Base-by-base conservation (phyloP, 2,329 filamentous ascomycete species). In the Penicillium concentricum region DNA sequence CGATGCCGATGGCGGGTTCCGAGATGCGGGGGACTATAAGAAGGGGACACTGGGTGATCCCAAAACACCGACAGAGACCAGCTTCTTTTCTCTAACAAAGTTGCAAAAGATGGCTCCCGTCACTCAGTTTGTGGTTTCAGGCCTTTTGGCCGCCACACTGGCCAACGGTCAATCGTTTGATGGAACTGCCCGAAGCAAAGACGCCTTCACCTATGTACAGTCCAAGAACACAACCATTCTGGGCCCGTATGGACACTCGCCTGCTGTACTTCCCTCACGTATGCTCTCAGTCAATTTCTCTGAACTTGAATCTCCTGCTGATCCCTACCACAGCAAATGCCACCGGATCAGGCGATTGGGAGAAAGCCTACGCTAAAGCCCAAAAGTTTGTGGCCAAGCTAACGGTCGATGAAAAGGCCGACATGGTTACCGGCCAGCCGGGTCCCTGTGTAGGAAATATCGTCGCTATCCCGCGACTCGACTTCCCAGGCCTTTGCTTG, bases 401-500 rank as follows among this genome's bases (percentile, higher is more conserved):
- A 15, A 66, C 63, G 4, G 34, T 62, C 2, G 62, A 64, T 28
- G 67, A 72, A 48, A 72, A 72, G 35, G 62, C 64, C 4, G 60
- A 63, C 37, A 58, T 72, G 54, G 68, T 66, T 18, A 68, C 69
- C 2, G 69, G 69, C 20, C 58, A 64, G 51, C 59, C 59, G 9
- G 69, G 68, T 5, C 67, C 67, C 0, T 72, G 69, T 41, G 68
- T 71, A 18, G 69, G 69, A n/a, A 71, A 71, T 35, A 65, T 70
- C n/a, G 61, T 66, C 4, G 63, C 69, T 13, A 69, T 70, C 39
- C 63, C 63, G 5, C 65, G 65, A 26, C 65, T 70, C 28, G 66
- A 64, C 37, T 72, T 72, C 46, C 63, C 57, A 15, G 68, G 67
- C 22, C 60, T 72, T 16, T 72, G 70, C 47, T 52, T 72, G 2